Conservation (phyloP, 345 rosid species). For the Lepidium sativum region DNA sequence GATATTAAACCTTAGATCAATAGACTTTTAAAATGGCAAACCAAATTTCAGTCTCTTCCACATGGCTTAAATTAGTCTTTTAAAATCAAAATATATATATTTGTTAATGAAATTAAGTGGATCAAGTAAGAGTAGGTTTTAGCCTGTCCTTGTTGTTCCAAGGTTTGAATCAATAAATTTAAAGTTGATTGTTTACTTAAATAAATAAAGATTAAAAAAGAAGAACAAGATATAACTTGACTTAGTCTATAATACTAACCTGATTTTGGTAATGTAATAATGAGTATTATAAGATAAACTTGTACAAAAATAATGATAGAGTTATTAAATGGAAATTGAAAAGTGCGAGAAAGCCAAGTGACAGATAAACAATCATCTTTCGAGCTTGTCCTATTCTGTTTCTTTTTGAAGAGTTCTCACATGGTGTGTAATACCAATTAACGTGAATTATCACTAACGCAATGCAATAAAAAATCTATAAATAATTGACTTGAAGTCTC, state of each 20-base stretch:
- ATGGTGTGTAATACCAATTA: conserved; percentile 26
- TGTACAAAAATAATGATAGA: neutral
- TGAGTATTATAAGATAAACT: neutral
- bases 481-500: conserved; percentile 20
- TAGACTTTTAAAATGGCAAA: neutral
- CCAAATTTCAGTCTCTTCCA: neutral
- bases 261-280: neutral
- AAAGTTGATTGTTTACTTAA: neutral
- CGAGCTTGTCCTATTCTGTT: conserved; percentile 38
- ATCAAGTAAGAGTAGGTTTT: conserved; percentile 6
- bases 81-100: neutral
- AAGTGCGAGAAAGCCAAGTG: conserved; percentile 26
- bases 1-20: neutral
- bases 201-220: neutral
- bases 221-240: neutral
- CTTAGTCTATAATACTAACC: conserved; percentile 7
- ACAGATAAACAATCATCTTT: conserved; percentile 34
- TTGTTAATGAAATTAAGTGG: neutral
- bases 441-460: conserved; percentile 26
- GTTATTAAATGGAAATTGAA: conserved; percentile 9
- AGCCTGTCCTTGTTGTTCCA: conserved; percentile 7
- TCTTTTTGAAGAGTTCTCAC: conserved; percentile 22
- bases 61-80: neutral
- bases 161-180: neutral
- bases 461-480: neutral